Evolutionary conservation across 2,329 filamentous ascomycete genomes (phyloP), one percentile per base, ranked within the genome.

Genomic region (Alternaria panax): DNA sequence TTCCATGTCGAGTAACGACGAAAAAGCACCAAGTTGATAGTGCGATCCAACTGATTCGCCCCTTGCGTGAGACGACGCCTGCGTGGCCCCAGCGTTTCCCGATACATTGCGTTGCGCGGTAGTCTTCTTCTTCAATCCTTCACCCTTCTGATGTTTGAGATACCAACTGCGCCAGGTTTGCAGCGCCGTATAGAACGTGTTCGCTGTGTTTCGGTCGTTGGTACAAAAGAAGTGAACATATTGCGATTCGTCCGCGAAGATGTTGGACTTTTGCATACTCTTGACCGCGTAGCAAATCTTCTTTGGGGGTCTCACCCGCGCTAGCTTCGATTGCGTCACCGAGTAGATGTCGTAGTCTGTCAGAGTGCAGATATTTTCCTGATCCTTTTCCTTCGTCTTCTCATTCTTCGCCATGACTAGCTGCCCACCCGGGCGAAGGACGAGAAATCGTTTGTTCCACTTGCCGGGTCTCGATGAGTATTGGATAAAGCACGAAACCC

Each of bases 161-260:
- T 97, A 97, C 92, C 93, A 97, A 76, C 92, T 96, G 59, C 94
- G 87, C 93, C 93, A 97, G 38, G 80, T 81, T 62, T 97, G 92
- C 1, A 96, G 84, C 24, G 85, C 84, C 16, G 85, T 82, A 70
- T 90, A 88, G 79, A 94, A 97, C 14, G 82, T 80, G n/a, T 85
- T 83, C 0, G 91, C 92, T 1, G 88, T 78, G 1, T 81, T 75
- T 5, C 84, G 80, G 68, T 97, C 92, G 43, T 92, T 92, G 2
- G 90, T 92, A 59, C 88, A 90, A 80, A 98, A 96, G 79, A 94
- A 97, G 73, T 98, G 94, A 3, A 96, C 91, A 73, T 92, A 98
- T 67, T 94, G 94, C 51, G 91, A 88, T 3, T 89, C 91, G 54
- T 90, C 89, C 54, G 92, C 81, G 71, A 97, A 97, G 71, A 96